Percentiles rank a stretch among this genome's conserved stretches.
These are phyloP conservation scores for Parastagonospora avenae DNA, from an alignment of 2,329 filamentous ascomycete species.

Conservation along the genomic window DNA sequence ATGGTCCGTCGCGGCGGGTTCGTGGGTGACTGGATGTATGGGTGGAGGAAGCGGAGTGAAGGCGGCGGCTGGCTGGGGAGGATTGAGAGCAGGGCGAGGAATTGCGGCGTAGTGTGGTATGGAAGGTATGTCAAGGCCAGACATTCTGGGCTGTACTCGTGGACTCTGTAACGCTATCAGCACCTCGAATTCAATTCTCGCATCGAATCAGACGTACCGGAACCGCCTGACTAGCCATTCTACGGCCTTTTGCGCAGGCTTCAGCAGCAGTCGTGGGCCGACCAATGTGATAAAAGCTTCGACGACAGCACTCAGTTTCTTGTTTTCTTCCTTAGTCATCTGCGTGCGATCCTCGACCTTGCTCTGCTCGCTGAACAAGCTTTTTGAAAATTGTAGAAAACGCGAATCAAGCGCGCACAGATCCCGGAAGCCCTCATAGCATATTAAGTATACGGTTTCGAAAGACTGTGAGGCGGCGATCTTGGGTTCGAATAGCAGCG, in stretches of 20 bases:
- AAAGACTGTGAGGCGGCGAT: conserved; percentile 88
- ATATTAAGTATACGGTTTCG: conserved; percentile 85
- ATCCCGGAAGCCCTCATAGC: conserved; percentile 87
- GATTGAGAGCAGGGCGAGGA: conserved; percentile 85
- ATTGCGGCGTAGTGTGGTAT: conserved; percentile 85
- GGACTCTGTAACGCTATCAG: conserved; percentile 64
- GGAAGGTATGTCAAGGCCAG: conserved; percentile 87
- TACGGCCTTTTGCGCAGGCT: conserved; percentile 85
- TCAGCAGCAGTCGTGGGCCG: conserved; percentile 76
- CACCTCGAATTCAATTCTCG: not conserved
- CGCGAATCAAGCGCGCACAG: conserved; percentile 84
- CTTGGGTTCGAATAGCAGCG: conserved; percentile 87
- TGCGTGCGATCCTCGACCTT: conserved; percentile 85
- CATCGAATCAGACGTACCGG: conserved; percentile 61
- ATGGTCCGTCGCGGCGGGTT: conserved; percentile 80
- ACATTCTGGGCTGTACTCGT: conserved; percentile 83
- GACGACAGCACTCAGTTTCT: conserved; percentile 76
- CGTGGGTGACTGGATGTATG: conserved; percentile 79
- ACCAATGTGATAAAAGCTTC: conserved; percentile 83
- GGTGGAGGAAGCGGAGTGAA: conserved; percentile 81
- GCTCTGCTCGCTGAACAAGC: conserved; percentile 92
- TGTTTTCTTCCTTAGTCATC: conserved; percentile 81
- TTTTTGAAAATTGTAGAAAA: conserved; percentile 74
- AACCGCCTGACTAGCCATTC: conserved; percentile 96
- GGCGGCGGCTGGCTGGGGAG: conserved; percentile 75